Evolutionary conservation across 768 basidiomycete genomes (phyloP), one percentile per base, ranked within the genome.

Genomic region (Naematelia aurantialba): DNA sequence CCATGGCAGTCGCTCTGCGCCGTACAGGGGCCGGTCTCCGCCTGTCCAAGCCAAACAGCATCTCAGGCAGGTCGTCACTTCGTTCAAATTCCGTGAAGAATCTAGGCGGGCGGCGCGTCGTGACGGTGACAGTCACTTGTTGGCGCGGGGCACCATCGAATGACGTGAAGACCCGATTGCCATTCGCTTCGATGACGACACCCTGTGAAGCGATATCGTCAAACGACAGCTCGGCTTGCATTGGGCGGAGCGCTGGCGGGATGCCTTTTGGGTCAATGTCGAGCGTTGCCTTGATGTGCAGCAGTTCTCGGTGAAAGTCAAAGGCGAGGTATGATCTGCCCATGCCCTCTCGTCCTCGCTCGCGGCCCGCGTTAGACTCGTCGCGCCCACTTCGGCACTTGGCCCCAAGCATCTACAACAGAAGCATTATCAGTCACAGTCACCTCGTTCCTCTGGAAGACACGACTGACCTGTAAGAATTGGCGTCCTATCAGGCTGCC

Each of bases 161-260:
- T 4, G 39, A 10, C 11, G 34, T 17, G 48, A 8, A 5, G 21
- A 10, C 21, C 19, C 46, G 46, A 19, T 47, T 21, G 8, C 8
- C n/a, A n/a, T n/a, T 47, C 8, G 25, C 29, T 52, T 5, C 53
- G 27, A 69, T 52, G 21, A 56, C 45, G 51, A 73, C 68, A 21
- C 71, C 71, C 19, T 73, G 66, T 4, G 64, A 62, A 2, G 71
- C 60, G 50, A 73, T 68, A 49, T 73, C 71, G 45, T 73, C 71
- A 45, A 73, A 73, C 19, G 66, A 62, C 0, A 73, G 54, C 45
- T 73, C 71, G 11, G 71, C 71, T 45, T 73, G 66, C 10, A 73
- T 27, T 2, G 71, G 71, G 19, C 54, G 48, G 10, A 73, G 60
- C 10, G 68, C 71, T 0, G 64, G 61, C 0, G 71, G 71, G 4